Conservation (phyloP, 805 yeast genomes). For the Starmerella scarabaei region DNA sequence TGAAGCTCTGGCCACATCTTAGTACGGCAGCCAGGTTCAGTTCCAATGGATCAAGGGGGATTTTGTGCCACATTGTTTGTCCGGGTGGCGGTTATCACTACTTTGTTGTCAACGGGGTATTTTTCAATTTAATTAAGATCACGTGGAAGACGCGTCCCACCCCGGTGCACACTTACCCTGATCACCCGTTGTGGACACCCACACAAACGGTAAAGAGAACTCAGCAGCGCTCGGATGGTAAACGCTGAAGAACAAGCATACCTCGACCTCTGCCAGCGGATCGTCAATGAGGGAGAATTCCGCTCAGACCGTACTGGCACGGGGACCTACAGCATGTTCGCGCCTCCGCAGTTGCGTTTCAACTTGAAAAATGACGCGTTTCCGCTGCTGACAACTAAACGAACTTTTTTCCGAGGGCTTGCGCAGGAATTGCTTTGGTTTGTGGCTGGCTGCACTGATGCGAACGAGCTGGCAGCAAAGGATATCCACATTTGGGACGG, state of each 20-base stretch:
- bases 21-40: constrained; percentile 51
- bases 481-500: constrained; percentile 99
- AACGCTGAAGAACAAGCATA: constrained; percentile 66
- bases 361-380: constrained; percentile 55
- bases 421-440: constrained; percentile 90
- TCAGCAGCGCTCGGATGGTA: no score
- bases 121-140: no score
- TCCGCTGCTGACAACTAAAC: constrained; percentile 87
- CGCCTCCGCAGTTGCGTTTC: constrained; percentile 91
- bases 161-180: no score
- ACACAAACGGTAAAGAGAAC: no score
- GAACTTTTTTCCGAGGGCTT: constrained; percentile 79
- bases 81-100: background rate
- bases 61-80: constrained; percentile 18
- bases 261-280: constrained; percentile 62
- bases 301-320: constrained; percentile 97
- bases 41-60: constrained; percentile 30
- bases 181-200: no score
- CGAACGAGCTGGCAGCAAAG: constrained; percentile 57
- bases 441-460: constrained; percentile 78
- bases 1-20: constrained; percentile 75
- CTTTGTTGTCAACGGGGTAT: no score
- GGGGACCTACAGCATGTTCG: constrained; percentile 81
- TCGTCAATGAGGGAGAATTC: constrained; percentile 72
- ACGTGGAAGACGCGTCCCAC: no score